Evolutionary conservation across 306 rosid species (phyloP), one percentile per base, ranked within the genome.

Genomic region (Vigna mungo): DNA sequence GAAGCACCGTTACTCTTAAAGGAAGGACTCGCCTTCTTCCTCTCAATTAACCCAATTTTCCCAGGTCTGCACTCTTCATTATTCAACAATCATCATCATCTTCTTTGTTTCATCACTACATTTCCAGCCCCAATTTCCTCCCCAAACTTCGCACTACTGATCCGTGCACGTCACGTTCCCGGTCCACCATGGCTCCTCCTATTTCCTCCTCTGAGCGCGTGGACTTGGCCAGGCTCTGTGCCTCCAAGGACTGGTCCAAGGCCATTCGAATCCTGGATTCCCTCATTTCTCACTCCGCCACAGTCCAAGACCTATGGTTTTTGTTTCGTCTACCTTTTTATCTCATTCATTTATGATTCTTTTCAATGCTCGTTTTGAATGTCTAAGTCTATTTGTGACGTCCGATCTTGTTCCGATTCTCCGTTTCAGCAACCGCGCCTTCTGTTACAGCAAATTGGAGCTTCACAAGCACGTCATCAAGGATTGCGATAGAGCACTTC

Each of bases 231-330:
- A 89, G 81, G 84, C 92, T 87, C 56, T 94, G 97, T 68, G 80
- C 86, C 89, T 89, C 91, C 30, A 89, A 86, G 80, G 93, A 94
- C 84, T 94, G 97, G 98, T 90, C 97, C 88, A 94, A 90, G 72
- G 98, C 98, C 70, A 92, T 94, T 81, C 88, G 96, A 81, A 81
- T 92, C 79, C 90, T 94, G 65, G 97, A 94, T 88, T 90, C 94
- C 48, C 84, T 94, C 74, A 82, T 94, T 75, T 76, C 90, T 56
- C 80, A 89, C 68, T 90, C 89, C 54, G 69, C 69, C 72, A 78
- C 90, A 41, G 86, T 92, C 75, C 98, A 90, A 76, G 98, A 94
- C 77, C 84, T 94, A 77, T 94, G 97, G 98, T 51, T 16, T 16
- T 69, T 25, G 47, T 67, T 67, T 46, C 80, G 37, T 53, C 65